These are phyloP conservation scores for Rozella allomycis DNA, from an alignment of 371 early-diverging fungal species.

Conservation along the genomic window DNA sequence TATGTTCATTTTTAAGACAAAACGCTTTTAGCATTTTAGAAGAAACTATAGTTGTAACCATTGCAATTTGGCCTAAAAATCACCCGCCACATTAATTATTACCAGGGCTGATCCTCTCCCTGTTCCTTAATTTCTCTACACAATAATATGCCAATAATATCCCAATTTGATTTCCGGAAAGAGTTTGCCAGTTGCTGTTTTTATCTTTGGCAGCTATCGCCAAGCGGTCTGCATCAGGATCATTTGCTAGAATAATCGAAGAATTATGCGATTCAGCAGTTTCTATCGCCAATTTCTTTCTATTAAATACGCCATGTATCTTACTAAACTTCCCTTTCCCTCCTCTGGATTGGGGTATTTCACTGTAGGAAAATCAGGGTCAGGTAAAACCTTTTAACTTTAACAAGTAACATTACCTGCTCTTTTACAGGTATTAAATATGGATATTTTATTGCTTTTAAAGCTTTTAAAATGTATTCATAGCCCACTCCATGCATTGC, in stretches of 20 bases:
- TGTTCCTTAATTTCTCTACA: slow-evolving; percentile 21
- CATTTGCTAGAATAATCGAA: slow-evolving; percentile 74
- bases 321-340: slow-evolving; percentile 54
- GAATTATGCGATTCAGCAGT: slow-evolving; percentile 36
- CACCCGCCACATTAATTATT: slow-evolving; percentile 3
- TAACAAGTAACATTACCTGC: slow-evolving; percentile 1
- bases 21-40: slow-evolving; percentile 59
- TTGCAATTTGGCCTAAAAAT: slow-evolving; percentile 13
- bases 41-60: slow-evolving; percentile 65
- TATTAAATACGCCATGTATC: neutral
- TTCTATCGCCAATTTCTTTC: slow-evolving; percentile 37
- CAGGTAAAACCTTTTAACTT: slow-evolving; percentile 21
- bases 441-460: slow-evolving; percentile 12
- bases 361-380: slow-evolving; percentile 85
- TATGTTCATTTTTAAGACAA: slow-evolving; percentile 50
- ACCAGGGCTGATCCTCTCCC: neutral
- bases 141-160: slow-evolving; percentile 50
- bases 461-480: slow-evolving; percentile 40
- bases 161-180: slow-evolving; percentile 82
- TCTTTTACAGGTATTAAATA: neutral
- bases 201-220: slow-evolving; percentile 52
- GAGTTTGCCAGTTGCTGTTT: slow-evolving; percentile 50
- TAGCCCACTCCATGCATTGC: slow-evolving; percentile 91
- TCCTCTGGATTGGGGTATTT: slow-evolving; percentile 67
- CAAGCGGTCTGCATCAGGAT: slow-evolving; percentile 91